Evolutionary conservation across 495 filamentous ascomycete genomes (phyloP).

Genomic region (Talaromyces liani): DNA sequence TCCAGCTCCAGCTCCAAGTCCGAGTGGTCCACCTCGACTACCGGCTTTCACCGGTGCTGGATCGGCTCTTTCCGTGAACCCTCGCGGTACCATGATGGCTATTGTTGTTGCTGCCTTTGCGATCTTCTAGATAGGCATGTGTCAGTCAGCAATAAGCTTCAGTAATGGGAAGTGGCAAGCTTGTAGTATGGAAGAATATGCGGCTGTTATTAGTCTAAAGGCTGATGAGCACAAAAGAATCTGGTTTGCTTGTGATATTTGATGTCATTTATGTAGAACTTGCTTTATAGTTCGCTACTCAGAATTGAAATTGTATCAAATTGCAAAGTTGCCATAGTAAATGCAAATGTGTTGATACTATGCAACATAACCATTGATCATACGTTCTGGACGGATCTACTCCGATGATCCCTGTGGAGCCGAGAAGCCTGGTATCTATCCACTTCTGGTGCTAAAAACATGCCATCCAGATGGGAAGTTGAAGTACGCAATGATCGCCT

Average conservation of each 20-base stretch:
- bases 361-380: too few species aligned
- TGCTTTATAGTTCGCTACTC: not conserved
- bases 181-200: not conserved
- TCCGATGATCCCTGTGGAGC: too few species aligned
- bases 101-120: not conserved
- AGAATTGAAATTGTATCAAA: not conserved
- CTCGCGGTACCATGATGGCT: not conserved
- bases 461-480: too few species aligned
- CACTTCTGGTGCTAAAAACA: too few species aligned
- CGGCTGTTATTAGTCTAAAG: not conserved
- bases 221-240: not conserved
- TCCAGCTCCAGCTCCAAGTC: not conserved
- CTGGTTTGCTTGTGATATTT: not conserved
- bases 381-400: too few species aligned
- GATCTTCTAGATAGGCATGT: not conserved
- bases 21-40: not conserved
- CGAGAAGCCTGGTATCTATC: too few species aligned
- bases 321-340: not conserved
- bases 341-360: too few species aligned
- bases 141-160: not conserved
- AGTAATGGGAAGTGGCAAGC: not conserved
- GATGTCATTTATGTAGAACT: not conserved
- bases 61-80: not conserved
- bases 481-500: too few species aligned
- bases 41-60: not conserved